Evolutionary conservation across 192 early-diverging fungal species (phyloP), one percentile per base, ranked within the genome.

Genomic region (Mortierella hygrophila): DNA sequence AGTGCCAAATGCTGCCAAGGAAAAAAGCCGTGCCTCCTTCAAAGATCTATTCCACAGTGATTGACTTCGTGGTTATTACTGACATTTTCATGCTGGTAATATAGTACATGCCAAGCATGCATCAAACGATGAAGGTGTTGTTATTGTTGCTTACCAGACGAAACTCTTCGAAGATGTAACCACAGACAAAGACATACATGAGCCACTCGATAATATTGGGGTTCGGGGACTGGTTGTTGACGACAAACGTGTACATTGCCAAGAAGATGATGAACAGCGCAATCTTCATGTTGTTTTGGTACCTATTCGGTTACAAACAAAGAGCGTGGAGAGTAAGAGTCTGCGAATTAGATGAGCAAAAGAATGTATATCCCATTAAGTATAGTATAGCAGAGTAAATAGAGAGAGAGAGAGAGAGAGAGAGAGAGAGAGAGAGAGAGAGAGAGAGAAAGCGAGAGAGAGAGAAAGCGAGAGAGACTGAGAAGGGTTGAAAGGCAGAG

Each of bases 121-220:
- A 29, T 20, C 46, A 74, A 29, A 49, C 3, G 44, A 26, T 4
- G 46, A 32, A 32, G 10, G 0, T 65, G 29, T 3, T 13, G 60
- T 29, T 46, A 42, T 37, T 32, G 37, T 23, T 35, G 41, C 79
- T 72, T 80, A 83, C 87, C 82, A 85, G 76, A 46, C 88, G 74
- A 49, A 85, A 81, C 26, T 88, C 88, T 26, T 88, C 88, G 35
- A 88, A 84, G 20, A 85, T 82, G 47, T 85, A 88, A 5, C 88
- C 82, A 37, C 69, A 85, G 47, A 85, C 79, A 75, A 88, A 85
- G 47, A 80, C 46, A 72, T 88, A 85, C 6, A 88, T 26, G 13
- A 55, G 18, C 75, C 78, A 81, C 32, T 88, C 88, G 6, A 74
- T 15, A 26, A 75, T 6, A 0, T 80, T 73, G n/a, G 88, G 88